Evolutionary conservation across 2,329 filamentous ascomycete genomes (phyloP).

Genomic region (Cercospora zeae-maydis): DNA sequence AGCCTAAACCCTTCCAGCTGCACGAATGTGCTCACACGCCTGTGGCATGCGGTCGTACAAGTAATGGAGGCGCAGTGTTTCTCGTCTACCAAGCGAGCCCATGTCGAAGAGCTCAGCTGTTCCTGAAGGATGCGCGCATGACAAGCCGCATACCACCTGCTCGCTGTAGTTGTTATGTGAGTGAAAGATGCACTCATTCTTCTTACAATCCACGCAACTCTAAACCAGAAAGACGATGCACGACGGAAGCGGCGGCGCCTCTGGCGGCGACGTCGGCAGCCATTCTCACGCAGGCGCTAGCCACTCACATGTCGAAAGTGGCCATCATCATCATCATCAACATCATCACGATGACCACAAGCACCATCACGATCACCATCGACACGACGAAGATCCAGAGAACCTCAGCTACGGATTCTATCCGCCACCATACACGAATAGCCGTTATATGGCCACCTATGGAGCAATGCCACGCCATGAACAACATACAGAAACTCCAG

Average conservation of each 20-base stretch:
- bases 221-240: background rate
- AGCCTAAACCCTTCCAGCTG: too few species aligned
- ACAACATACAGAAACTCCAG: background rate
- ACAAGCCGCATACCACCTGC: background rate
- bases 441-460: background rate
- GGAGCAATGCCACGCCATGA: background rate
- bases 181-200: background rate
- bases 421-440: background rate
- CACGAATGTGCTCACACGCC: too few species aligned
- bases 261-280: background rate
- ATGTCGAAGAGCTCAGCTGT: background rate
- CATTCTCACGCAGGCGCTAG: background rate
- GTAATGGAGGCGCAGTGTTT: too few species aligned
- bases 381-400: background rate
- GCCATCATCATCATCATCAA: background rate
- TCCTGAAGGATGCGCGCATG: background rate
- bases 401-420: background rate
- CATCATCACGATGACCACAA: background rate
- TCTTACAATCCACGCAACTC: background rate
- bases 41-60: too few species aligned
- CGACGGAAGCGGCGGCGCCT: background rate
- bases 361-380: background rate
- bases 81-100: too few species aligned
- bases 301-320: conserved; percentile 1
- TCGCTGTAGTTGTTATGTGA: background rate